Conservation (phyloP, 192 early-diverging fungal genomes). For the Backusella westeae region DNA sequence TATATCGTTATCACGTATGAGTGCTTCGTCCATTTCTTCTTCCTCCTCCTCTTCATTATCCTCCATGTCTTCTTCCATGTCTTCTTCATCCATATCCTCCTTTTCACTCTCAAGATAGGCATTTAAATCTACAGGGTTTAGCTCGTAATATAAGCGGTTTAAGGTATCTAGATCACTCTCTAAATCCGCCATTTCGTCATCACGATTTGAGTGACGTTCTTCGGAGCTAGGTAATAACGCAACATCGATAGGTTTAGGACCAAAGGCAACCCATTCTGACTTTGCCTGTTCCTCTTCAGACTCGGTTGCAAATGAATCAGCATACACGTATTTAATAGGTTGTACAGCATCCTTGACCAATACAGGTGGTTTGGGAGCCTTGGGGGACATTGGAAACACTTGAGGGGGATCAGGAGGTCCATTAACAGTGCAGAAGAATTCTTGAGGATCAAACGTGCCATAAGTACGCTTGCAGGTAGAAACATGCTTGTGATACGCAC, state of each 20-base stretch:
- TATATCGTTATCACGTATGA: not conserved
- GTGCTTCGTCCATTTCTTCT: not conserved
- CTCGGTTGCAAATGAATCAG: not conserved
- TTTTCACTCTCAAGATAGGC: not conserved
- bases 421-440: constrained; percentile 34
- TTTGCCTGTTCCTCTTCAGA: constrained; percentile 9
- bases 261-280: not conserved
- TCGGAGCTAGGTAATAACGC: constrained; percentile 11
- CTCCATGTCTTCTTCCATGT: constrained; percentile 4
- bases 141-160: constrained; percentile 10
- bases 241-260: constrained; percentile 19
- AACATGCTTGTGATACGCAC: constrained; percentile 38
- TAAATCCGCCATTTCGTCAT: constrained; percentile 24
- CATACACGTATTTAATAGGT: constrained; percentile 12
- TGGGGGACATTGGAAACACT: constrained; percentile 15
- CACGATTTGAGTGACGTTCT: constrained; percentile 15
- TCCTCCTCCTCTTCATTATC: constrained; percentile 5
- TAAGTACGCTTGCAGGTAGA: constrained; percentile 32
- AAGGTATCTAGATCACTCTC: constrained; percentile 21
- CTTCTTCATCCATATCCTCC: constrained; percentile 3
- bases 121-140: constrained; percentile 13
- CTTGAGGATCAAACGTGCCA: constrained; percentile 32
- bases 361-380: not conserved
- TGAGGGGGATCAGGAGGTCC: constrained; percentile 15
- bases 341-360: constrained; percentile 22